Evolutionary conservation across 202 grass and related monocot species (phyloP), one percentile per base, ranked within the genome.

Genomic region (Setaria viridis): DNA sequence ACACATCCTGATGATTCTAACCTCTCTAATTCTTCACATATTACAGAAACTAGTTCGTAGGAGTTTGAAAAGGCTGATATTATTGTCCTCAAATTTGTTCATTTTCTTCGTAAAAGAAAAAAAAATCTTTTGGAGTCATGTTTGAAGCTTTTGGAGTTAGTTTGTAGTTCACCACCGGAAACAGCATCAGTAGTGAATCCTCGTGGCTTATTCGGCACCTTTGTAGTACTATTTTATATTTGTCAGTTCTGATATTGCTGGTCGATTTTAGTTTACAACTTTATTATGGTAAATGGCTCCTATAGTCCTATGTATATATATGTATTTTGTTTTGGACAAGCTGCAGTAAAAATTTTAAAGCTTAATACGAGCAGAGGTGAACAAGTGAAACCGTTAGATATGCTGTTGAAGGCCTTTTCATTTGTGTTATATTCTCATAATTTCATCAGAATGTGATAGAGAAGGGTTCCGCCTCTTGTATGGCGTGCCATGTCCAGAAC

Each of bases 41-140:
- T 84, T 57, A 67, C 75, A 74, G 66, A 76, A 79, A 62, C 49
- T 79, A 64, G 78, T 47, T 63, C 8, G 39, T 75, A 67, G 58
- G 39, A 86, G 46, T 73, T 67, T 81, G 57, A 43, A 65, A 58
- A 62, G 60, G 54, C 4, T 64, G 10, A 15, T 64, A 42, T 35
- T 70, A 19, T 21, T 88, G 11, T 67, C 15, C 9, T 14, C 1
- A 25, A 9, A 14, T 82, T 57, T 66, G 13, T 86, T 77, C 56
- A 25, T 20, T 65, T 62, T 32, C 79, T 85, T 48, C 41, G 11
- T 48, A 65, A n/a, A 76, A 79, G 21, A 71, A 54, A 82, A 77
- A 21, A 25, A 67, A 13, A 17, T 17, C 1, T 25, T 25, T 25
- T 25, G 25, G 25, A 25, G 4, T 64, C 51, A 35, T 35, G 9